phyloP scores from a whole-genome alignment of 495 filamentous ascomycete genomes.

The Neurospora terricola region DNA sequence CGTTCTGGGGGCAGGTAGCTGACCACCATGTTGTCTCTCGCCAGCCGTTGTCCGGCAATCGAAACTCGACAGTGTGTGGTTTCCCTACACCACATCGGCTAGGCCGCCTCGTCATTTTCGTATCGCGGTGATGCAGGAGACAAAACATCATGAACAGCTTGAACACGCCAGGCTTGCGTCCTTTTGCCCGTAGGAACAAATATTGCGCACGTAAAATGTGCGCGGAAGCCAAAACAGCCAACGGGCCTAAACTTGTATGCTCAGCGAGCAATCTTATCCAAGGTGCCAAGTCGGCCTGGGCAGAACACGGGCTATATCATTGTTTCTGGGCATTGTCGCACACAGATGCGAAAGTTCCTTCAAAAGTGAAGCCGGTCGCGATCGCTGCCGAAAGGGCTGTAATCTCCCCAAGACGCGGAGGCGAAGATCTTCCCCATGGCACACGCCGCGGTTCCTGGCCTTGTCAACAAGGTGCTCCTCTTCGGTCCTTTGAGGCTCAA shows the following conservation, averaged over 20 bases:
- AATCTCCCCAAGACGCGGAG: background rate
- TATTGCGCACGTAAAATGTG: background rate
- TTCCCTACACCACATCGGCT: background rate
- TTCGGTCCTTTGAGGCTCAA: background rate
- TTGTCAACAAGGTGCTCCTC: background rate
- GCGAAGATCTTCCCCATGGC: background rate
- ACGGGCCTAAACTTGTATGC: background rate
- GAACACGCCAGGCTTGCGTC: background rate
- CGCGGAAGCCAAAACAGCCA: background rate
- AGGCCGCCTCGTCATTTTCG: background rate
- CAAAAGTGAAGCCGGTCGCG: background rate
- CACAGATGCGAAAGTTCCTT: slow-evolving; percentile 4
- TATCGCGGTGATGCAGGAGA: background rate
- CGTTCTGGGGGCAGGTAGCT: background rate
- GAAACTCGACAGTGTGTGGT: background rate
- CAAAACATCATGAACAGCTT: background rate
- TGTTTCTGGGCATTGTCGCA: slow-evolving; percentile 22
- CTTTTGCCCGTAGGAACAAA: background rate
- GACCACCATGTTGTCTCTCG: background rate
- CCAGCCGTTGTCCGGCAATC: background rate
- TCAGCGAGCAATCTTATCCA: slow-evolving; percentile 23
- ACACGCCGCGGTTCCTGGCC: background rate
- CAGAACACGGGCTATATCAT: slow-evolving; percentile 11
- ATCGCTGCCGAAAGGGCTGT: background rate
- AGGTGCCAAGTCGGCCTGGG: slow-evolving; percentile 22